Conservation (phyloP, 1,139 yeast species). For the Saccharomyces pastorianus region DNA sequence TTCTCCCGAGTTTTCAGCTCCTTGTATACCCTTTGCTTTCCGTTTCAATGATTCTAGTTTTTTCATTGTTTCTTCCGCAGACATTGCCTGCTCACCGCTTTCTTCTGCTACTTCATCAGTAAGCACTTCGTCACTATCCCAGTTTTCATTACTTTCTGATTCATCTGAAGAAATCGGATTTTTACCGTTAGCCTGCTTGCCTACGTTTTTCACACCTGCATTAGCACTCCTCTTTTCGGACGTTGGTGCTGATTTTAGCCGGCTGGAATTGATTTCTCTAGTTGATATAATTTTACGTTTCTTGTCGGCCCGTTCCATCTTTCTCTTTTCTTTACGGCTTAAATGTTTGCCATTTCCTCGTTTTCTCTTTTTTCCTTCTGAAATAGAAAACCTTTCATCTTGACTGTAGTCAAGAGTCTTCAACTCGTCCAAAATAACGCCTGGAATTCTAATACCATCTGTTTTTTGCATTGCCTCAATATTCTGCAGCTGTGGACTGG, state of each 20-base stretch:
- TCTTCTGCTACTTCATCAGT: slow-evolving; percentile 24
- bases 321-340: slow-evolving; percentile 30
- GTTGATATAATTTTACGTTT: slow-evolving; percentile 12
- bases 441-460: slow-evolving; percentile 62
- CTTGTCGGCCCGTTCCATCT: slow-evolving; percentile 26
- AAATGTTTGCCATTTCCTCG: slow-evolving; percentile 9
- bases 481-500: neutral
- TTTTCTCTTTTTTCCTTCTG: slow-evolving; percentile 16
- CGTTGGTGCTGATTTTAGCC: neutral
- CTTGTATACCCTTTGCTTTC: slow-evolving; percentile 5
- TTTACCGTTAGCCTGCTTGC: neutral
- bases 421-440: slow-evolving; percentile 56
- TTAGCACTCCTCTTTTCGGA: neutral
- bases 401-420: slow-evolving; percentile 38
- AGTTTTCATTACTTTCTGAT: slow-evolving; percentile 1
- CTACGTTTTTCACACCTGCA: neutral
- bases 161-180: neutral
- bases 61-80: slow-evolving; percentile 37
- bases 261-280: neutral
- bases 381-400: slow-evolving; percentile 21
- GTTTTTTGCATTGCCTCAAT: slow-evolving; percentile 8
- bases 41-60: slow-evolving; percentile 40
- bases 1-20: neutral
- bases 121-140: slow-evolving; percentile 9
- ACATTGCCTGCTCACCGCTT: slow-evolving; percentile 12